Base-by-base conservation (phyloP, 805 yeast species). In the Candida golubevii region DNA sequence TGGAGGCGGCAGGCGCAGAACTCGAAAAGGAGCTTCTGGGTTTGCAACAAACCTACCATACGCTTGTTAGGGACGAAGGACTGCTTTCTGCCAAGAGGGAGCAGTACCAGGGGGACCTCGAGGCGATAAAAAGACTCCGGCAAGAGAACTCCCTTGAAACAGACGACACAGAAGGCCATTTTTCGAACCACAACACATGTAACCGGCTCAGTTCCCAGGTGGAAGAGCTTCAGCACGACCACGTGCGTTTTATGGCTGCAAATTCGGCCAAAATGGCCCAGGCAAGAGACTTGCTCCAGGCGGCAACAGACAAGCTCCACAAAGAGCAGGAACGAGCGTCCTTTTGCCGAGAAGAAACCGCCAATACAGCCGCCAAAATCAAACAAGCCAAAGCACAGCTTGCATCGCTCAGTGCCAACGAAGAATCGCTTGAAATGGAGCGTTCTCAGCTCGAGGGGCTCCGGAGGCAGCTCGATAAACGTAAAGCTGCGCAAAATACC, bases 361-460 rank as follows among this genome's bases (percentile, higher is more conserved):
- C 58, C 4, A 61, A 60, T 13, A 42, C 67, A 15, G 62, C 63
- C 31, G 49, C 53, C 12, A 71, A 77, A 47, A 61, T 74, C 28
- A 51, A 56, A 4, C 56, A 59, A 3, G 54, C 80, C 2, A 66
- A 72, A 35, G 55, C 55, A 0, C 70, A 69, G 36, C 47, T 82
- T 7, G 62, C 61, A 2, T 56, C 56, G 1, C 63, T 75, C 4
- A 58, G 62, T 7, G 59, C 65, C 3, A 73, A 75, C 39, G 80
- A 77, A 37, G 71, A 71, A 1, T 75, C 71, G 33, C 46, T 85
- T 8, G 74, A 71, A 14, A 57, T 65, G 8, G 80, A 78, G 42
- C 71, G 65, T 47, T 49, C 66, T 0, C 67, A 68, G 4, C 60
- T 86, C 26, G 61, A 60, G 1, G 57, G 59, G 2, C 65, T 75